Evolutionary conservation across 768 basidiomycete species (phyloP), one percentile per base, ranked within the genome.

Genomic region (Rossbeevera mucosa): DNA sequence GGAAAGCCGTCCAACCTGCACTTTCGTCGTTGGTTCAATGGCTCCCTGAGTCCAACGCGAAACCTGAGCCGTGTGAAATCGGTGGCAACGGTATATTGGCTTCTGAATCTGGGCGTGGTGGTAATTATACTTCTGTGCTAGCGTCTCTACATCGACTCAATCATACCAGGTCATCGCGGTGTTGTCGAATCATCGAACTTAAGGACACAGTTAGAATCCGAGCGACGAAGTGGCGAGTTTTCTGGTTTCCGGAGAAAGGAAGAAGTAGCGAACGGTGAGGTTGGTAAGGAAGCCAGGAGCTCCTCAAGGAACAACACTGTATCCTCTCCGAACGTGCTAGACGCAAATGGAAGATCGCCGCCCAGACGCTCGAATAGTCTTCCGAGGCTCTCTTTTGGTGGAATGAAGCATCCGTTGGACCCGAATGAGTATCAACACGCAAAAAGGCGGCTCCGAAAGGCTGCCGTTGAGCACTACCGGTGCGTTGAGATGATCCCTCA

Each of bases 391-490:
- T 26, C 31, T 16, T 13, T 46, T 21, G 30, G 45, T 25, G 47
- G 46, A 21, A 16, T 42, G 3, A 63, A 53, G 38, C 22, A 56
- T 44, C 48, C 61, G 16, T 75, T 71, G 22, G 80, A 86, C 62
- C 90, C 88, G 0, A 86, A 89, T 40, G 81, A 87, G 49, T 98
- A 94, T 68, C 74, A 83, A 31, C 75, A 81, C 31, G 94, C 94
- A 18, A 90, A 88, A 70, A 84, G 85, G 64, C 83, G 83, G 58
- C 75, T 98, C 31, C 89, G 89, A 68, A 84, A 82, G 55, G 95
- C 94, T 2, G 77, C 87, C 1, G 57, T 85, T 43, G 91, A 94
- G 61, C 85, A 86, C 64, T 96, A 97, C 67, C 79, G 82, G 85
- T 85, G 59, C 33, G 56, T 60, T 41, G 25, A 28, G 7, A 18